These are phyloP conservation scores for Pisolithus thermaeus DNA, from an alignment of 1,284 basidiomycete species.

Conservation along the genomic window DNA sequence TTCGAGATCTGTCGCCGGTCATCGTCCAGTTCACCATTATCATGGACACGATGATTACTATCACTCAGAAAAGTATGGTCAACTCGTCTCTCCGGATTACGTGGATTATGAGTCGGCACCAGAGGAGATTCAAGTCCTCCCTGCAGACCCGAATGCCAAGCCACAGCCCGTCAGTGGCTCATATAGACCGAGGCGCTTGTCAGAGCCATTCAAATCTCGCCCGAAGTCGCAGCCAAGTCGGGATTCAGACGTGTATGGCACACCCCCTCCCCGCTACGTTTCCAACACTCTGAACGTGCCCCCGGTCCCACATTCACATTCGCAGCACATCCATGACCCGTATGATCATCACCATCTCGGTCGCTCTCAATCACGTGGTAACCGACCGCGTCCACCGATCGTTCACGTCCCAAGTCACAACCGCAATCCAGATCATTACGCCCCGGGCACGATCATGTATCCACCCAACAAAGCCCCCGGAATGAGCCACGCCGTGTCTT, in stretches of 20 bases:
- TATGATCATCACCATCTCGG: slow-evolving; percentile 32
- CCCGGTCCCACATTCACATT: slow-evolving; percentile 29
- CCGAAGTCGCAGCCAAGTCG: slow-evolving; percentile 16
- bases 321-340: slow-evolving; percentile 27
- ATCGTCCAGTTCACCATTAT: slow-evolving; percentile 10
- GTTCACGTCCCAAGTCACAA: slow-evolving; percentile 45
- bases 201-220: slow-evolving; percentile 28
- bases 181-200: slow-evolving; percentile 36
- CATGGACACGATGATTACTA: slow-evolving; percentile 17
- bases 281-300: slow-evolving; percentile 15
- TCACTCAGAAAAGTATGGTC: slow-evolving; percentile 12
- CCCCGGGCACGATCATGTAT: slow-evolving; percentile 45
- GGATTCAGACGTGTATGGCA: slow-evolving; percentile 19
- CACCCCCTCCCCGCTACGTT: slow-evolving; percentile 20
- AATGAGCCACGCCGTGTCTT: slow-evolving; percentile 51
- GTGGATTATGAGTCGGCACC: slow-evolving; percentile 30
- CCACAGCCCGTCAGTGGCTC: slow-evolving; percentile 23
- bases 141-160: slow-evolving; percentile 35
- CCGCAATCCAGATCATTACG: slow-evolving; percentile 39
- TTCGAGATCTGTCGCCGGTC: slow-evolving; percentile 23
- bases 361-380: slow-evolving; percentile 30
- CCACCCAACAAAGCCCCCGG: slow-evolving; percentile 39
- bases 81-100: slow-evolving; percentile 11
- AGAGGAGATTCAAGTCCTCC: slow-evolving; percentile 51
- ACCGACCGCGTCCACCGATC: slow-evolving; percentile 42